Percentiles rank a stretch among this genome's conserved stretches.
phyloP scores from a whole-genome alignment of 2,329 filamentous ascomycete genomes.

The Mycosphaerelloides madeirae region DNA sequence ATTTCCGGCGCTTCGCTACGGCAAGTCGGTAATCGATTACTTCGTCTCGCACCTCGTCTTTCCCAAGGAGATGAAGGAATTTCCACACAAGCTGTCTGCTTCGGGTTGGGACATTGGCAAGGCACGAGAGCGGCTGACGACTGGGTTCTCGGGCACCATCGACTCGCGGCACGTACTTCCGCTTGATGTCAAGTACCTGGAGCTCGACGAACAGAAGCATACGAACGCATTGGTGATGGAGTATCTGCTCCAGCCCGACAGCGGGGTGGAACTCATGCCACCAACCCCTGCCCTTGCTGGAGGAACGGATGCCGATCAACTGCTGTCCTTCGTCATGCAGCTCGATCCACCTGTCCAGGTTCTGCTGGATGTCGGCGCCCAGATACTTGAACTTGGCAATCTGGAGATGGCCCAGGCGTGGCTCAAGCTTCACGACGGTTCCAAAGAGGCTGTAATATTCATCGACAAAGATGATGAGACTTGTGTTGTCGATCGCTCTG shows the following conservation, averaged over 20 bases:
- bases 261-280: conserved; percentile 29
- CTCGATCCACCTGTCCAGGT: conserved; percentile 48
- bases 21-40: conserved; percentile 56
- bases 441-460: conserved; percentile 50
- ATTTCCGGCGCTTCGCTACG: conserved; percentile 46
- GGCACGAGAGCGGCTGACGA: conserved; percentile 52
- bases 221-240: conserved; percentile 65
- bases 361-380: conserved; percentile 66
- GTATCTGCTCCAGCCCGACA: conserved; percentile 53
- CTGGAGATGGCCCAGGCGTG: conserved; percentile 49
- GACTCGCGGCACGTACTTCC: conserved; percentile 59
- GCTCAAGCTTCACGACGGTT: conserved; percentile 37
- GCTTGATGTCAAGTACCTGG: conserved; percentile 56
- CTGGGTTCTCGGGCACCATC: conserved; percentile 69
- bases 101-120: conserved; percentile 64
- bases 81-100: conserved; percentile 57
- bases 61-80: conserved; percentile 60
- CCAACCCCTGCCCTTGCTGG: not conserved
- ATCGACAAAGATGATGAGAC: conserved; percentile 54
- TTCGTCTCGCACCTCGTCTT: conserved; percentile 65
- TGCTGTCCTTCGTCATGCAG: conserved; percentile 44
- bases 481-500: conserved; percentile 48
- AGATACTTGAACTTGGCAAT: conserved; percentile 62
- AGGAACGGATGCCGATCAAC: conserved; percentile 16
- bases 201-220: conserved; percentile 53